Evolutionary conservation across 495 filamentous ascomycete species (phyloP), one percentile per base, ranked within the genome.

Genomic region (Talaromyces proteolyticus): DNA sequence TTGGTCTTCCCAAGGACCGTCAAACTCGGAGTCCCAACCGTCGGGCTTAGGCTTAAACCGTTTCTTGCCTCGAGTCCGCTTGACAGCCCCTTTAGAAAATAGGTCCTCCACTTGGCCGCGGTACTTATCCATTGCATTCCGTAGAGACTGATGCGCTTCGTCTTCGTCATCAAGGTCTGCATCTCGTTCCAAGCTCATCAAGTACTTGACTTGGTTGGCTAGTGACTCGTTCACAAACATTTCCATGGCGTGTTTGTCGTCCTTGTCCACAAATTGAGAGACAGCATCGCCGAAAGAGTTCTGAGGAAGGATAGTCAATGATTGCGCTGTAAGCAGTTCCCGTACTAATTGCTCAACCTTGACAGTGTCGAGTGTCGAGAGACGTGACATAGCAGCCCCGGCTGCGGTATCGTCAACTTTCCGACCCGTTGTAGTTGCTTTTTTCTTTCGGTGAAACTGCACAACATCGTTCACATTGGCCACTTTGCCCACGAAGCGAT

Each of bases 401-500:
- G 74, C 70, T 0, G 67, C 63, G 20, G 62, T 51, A 50, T 74
- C 65, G 44, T 72, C 63, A 42, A 68, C 68, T 40, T 73, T 67
- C 18, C 50, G 51, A 22, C 17, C 60, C 1, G 64, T 63, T 3
- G 62, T 70, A 4, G 63, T 56, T 1, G 44, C 66, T 36, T 77
- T 74, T 65, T 94, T 96, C 68, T 93, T 96, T 10, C 89, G 80
- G 64, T 96, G 82, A 55, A 94, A 96, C 57, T 93, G 85, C 2
- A 99, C 82, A 1, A 99, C 90, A 55, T 99, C 93, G 56, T 88
- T 93, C 1, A 86, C 81, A 57, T 99, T 99, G 8, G 93, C 93
- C 0, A 97, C 93, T 58, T 85, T 89, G 6, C 82, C 85, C 1
- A 85, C 77, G 56, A 99, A 99, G 4, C 91, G 82, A 64, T 95